Evolutionary conservation across 164 flowering plant species (phyloP).

Genomic region (Umbellularia californica): DNA sequence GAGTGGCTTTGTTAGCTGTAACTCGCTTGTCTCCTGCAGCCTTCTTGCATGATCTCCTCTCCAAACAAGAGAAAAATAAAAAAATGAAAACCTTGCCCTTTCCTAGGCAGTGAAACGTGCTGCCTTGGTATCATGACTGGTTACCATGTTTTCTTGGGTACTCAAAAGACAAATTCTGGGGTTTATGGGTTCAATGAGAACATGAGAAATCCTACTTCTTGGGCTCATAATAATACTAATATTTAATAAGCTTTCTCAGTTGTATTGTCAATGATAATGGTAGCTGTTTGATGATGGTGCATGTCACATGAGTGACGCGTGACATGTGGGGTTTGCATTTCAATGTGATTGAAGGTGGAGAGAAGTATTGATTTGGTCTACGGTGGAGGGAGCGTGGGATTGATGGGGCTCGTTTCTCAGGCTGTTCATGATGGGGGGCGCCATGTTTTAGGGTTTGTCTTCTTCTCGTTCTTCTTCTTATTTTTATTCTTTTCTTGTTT

Average conservation of each 20-base stretch:
- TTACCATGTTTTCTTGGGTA: background rate
- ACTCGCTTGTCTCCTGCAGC: background rate
- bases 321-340: slow-evolving; percentile 8
- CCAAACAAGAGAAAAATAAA: background rate
- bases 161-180: background rate
- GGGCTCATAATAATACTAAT: background rate
- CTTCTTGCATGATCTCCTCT: background rate
- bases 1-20: background rate
- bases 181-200: slow-evolving; percentile 1
- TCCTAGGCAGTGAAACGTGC: background rate
- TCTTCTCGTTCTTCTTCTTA: slow-evolving; percentile 13
- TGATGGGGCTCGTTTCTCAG: slow-evolving; percentile 99
- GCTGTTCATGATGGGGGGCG: slow-evolving; percentile 99
- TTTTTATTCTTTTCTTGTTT: too few relatives aligned
- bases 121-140: background rate
- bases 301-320: background rate
- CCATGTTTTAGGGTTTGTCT: slow-evolving; percentile 97
- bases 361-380: slow-evolving; percentile 94
- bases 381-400: slow-evolving; percentile 96
- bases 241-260: background rate
- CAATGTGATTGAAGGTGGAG: slow-evolving; percentile 61
- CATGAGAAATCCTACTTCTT: background rate
- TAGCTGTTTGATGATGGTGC: background rate
- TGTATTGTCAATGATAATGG: background rate
- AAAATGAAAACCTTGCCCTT: background rate